Percentiles rank a stretch among this genome's conserved stretches.
Conservation (phyloP, 495 filamentous ascomycete genomes). For the Neurospora tetrasperma region DNA sequence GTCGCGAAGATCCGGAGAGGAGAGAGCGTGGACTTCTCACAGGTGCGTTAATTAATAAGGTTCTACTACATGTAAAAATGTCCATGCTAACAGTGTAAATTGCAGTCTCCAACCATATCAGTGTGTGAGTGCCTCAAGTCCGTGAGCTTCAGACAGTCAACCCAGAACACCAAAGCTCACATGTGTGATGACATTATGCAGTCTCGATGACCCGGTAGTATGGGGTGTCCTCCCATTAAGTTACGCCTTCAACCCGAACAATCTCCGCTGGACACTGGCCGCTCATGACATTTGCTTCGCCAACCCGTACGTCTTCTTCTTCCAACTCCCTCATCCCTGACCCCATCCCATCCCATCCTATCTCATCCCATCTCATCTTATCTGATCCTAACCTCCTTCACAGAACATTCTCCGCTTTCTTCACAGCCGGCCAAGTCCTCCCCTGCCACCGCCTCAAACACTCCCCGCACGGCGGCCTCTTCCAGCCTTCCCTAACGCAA, state of each 20-base stretch:
- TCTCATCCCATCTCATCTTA: background rate
- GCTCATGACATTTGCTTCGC: slow-evolving; percentile 90
- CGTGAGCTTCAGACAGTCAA: slow-evolving; percentile 9
- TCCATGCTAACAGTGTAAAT: slow-evolving; percentile 9
- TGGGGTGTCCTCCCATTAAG: slow-evolving; percentile 77
- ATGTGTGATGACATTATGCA: slow-evolving; percentile 22
- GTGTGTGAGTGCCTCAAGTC: slow-evolving; percentile 62
- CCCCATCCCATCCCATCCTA: background rate
- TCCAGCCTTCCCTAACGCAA: slow-evolving; percentile 81
- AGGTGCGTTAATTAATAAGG: slow-evolving; percentile 38
- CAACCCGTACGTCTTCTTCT: slow-evolving; percentile 41
- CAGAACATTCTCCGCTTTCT: slow-evolving; percentile 57
- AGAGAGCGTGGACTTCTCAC: slow-evolving; percentile 75
- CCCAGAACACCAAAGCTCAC: slow-evolving; percentile 1
- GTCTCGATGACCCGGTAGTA: slow-evolving; percentile 86
- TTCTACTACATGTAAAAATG: too few species aligned
- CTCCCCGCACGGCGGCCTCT: slow-evolving; percentile 64
- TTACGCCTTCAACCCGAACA: slow-evolving; percentile 57
- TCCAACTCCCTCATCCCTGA: background rate
- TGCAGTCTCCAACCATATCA: slow-evolving; percentile 86
- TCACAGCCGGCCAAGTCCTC: slow-evolving; percentile 75
- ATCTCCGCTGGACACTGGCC: slow-evolving; percentile 76
- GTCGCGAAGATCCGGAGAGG: slow-evolving; percentile 53
- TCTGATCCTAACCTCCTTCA: slow-evolving; percentile 1
- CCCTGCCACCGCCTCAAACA: slow-evolving; percentile 75